Evolutionary conservation across 352 stramenopile species (phyloP), one percentile per base, ranked within the genome.

Genomic region (Pythium biforme): DNA sequence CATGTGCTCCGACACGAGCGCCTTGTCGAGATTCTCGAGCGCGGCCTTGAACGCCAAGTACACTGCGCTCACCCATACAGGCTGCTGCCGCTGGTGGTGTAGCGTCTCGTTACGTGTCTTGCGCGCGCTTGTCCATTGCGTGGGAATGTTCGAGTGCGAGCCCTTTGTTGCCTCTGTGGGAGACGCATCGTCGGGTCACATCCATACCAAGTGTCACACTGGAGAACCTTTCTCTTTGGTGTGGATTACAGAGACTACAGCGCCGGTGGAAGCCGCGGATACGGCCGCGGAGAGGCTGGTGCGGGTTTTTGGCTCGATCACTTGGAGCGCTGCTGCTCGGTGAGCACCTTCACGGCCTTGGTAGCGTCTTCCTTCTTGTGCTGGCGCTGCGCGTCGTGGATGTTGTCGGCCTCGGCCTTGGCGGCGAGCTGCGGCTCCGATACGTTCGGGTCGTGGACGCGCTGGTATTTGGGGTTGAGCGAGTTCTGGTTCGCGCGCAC

Each of bases 1-100:
- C n/a, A n/a, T 58, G 37, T 46, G 41, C 39, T 64, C 56, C 7
- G 55, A 46, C 6, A 57, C 52, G 27, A 66, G 49, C 9, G 20
- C 27, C 50, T 65, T 64, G 55, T 62, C 63, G 19, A 70, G 15
- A 29, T 70, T 64, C 17, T 64, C 19, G 9, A 70, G 55, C 8
- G 63, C 63, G 4, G 56, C 63, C 51, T 57, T 56, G 19, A 55
- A 70, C 8, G 56, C 55, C 48, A 70, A 62, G 56, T 62, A 70
- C 1, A 55, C 63, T 55, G 10, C 55, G 56, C 1, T 52, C 25
- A 3, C 50, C 43, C 56, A 65, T 65, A 11, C 7, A 3, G 26
- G 40, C 33, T 2, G 41, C 29, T 8, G 34, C 6, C 34, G 34
- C 9, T 40, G 34, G 34, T 50, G 22, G 22, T 50, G 34, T 14